These are phyloP conservation scores for Skeletonema menzelii DNA, from an alignment of 108 stramenopile species.

Conservation along the genomic window DNA sequence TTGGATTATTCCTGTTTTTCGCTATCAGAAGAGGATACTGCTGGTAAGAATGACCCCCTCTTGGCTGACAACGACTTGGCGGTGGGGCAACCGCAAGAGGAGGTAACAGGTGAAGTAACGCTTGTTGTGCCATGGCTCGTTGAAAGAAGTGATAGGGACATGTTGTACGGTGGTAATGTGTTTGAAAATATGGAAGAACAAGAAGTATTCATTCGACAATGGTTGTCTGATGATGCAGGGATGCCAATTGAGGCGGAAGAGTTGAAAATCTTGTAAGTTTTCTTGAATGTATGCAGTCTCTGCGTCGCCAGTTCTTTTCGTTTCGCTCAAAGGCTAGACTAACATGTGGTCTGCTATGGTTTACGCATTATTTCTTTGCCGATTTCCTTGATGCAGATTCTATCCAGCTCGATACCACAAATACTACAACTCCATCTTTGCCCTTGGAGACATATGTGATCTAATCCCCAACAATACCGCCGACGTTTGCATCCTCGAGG, in stretches of 20 bases:
- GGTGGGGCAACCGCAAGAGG: background rate
- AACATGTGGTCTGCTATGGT: background rate
- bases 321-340: background rate
- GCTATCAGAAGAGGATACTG: background rate
- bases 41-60: background rate
- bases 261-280: conserved; percentile 52
- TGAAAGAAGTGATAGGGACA: conserved; percentile 44
- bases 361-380: conserved; percentile 4
- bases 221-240: conserved; percentile 57
- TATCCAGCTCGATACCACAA: conserved; percentile 64
- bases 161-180: conserved; percentile 46
- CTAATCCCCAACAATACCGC: conserved; percentile 29
- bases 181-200: conserved; percentile 56
- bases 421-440: conserved; percentile 62
- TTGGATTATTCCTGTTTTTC: conserved; percentile 43
- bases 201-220: conserved; percentile 69
- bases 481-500: conserved; percentile 84
- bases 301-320: background rate
- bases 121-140: conserved; percentile 78
- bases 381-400: conserved; percentile 6
- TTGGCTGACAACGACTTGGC: background rate
- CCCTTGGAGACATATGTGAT: conserved; percentile 69
- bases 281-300: background rate
- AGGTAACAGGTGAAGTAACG: conserved; percentile 44
- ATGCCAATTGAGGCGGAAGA: conserved; percentile 57